A percentile compares a stretch with the other conserved stretches of the same genome.
These are phyloP conservation scores for Fusarium concolor DNA, from an alignment of 2,329 filamentous ascomycete genomes.

Conservation along the genomic window DNA sequence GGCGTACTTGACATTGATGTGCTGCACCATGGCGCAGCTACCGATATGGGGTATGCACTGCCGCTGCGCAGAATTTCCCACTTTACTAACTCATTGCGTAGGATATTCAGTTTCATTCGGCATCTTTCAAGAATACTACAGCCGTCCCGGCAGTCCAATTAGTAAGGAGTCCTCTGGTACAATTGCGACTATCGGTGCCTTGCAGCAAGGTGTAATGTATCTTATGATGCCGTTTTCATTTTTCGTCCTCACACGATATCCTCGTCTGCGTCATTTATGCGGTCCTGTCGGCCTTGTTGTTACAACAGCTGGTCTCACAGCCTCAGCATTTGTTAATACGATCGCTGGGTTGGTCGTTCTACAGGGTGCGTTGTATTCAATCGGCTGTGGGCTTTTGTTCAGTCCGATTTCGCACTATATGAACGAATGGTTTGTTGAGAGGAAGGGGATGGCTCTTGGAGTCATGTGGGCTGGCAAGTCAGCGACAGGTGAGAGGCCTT, in stretches of 20 bases:
- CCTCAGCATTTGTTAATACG: constrained; percentile 63
- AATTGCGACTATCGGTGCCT: constrained; percentile 41
- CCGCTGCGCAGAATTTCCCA: background rate
- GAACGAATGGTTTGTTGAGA: constrained; percentile 69
- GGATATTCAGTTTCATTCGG: constrained; percentile 63
- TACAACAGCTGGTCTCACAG: constrained; percentile 60
- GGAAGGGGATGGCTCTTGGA: constrained; percentile 66
- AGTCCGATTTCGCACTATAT: constrained; percentile 67
- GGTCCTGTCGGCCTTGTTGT: constrained; percentile 59
- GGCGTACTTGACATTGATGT: constrained; percentile 47
- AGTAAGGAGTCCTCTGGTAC: constrained; percentile 52
- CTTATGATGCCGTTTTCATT: constrained; percentile 62
- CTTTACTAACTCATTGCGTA: background rate
- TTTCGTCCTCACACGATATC: constrained; percentile 56
- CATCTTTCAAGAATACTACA: constrained; percentile 76
- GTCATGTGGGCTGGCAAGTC: constrained; percentile 66
- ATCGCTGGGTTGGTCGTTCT: constrained; percentile 63
- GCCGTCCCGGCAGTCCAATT: constrained; percentile 62
- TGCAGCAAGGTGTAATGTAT: constrained; percentile 61
- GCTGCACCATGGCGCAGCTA: constrained; percentile 49
- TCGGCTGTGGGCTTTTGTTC: constrained; percentile 64
- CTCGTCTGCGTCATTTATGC: constrained; percentile 53
- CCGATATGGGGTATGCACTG: constrained; percentile 45
- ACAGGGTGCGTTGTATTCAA: constrained; percentile 70
- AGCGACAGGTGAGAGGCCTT: constrained; percentile 36